Percentiles rank a stretch among this genome's conserved stretches.
phyloP scores from a whole-genome alignment of 2,329 filamentous ascomycete genomes.

The Botrytis aclada region DNA sequence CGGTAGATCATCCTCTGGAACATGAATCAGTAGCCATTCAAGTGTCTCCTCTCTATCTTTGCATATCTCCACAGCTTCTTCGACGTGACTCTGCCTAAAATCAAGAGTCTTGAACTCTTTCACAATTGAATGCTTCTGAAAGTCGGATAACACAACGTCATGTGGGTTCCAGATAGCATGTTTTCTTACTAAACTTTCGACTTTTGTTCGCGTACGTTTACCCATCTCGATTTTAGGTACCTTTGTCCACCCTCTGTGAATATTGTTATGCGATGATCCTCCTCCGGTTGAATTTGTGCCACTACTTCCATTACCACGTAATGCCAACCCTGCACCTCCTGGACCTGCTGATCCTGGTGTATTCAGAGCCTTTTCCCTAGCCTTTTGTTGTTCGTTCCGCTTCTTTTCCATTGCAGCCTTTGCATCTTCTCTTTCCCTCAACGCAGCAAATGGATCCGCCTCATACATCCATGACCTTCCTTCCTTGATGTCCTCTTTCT shows the following conservation, averaged over 20 bases:
- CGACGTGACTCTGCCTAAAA: slow-evolving; percentile 83
- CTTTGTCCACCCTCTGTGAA: slow-evolving; percentile 72
- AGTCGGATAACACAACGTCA: slow-evolving; percentile 59
- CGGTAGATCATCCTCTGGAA: slow-evolving; percentile 95
- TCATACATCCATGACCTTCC: slow-evolving; percentile 91
- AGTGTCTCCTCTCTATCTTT: slow-evolving; percentile 90
- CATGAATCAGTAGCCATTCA: slow-evolving; percentile 94
- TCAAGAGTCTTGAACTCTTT: slow-evolving; percentile 74
- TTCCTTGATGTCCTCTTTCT: slow-evolving; percentile 74
- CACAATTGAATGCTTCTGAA: slow-evolving; percentile 59
- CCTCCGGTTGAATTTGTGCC: slow-evolving; percentile 35
- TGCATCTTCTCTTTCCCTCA: slow-evolving; percentile 75
- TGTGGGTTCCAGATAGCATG: slow-evolving; percentile 87
- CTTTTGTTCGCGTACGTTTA: slow-evolving; percentile 69
- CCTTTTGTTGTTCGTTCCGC: slow-evolving; percentile 65
- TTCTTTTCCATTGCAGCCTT: slow-evolving; percentile 76
- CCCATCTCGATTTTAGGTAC: slow-evolving; percentile 94
- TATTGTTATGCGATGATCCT: slow-evolving; percentile 37
- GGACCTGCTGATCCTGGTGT: slow-evolving; percentile 52
- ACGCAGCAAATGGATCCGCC: slow-evolving; percentile 84
- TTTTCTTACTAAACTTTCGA: slow-evolving; percentile 75
- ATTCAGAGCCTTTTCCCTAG: slow-evolving; percentile 64
- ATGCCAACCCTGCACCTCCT: slow-evolving; percentile 45
- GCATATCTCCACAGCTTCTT: slow-evolving; percentile 83
- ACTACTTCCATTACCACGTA: slow-evolving; percentile 46